Conservation (phyloP, 305 asterid genomes). For the Fraxinus nigra region DNA sequence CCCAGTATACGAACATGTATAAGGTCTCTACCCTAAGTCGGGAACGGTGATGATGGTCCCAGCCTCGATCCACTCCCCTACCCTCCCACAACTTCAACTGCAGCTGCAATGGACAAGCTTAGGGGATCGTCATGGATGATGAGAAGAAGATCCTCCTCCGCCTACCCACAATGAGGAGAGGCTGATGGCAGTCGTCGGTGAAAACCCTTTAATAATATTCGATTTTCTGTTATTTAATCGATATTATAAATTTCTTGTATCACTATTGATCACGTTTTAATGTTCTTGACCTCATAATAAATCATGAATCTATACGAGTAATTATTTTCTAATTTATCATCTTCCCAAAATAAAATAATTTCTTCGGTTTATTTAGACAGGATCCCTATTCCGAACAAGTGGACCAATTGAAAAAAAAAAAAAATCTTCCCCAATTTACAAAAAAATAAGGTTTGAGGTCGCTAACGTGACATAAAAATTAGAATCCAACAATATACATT, state of each 20-base stretch:
- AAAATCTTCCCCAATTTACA: too few species aligned
- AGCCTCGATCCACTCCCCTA: not conserved
- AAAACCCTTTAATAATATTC: not conserved
- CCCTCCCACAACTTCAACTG: not conserved
- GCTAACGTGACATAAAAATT: not conserved
- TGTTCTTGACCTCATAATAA: too few species aligned
- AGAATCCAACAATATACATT: not conserved
- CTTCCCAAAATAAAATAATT: too few species aligned
- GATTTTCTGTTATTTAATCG: too few species aligned
- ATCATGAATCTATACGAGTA: too few species aligned
- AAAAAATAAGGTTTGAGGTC: not conserved
- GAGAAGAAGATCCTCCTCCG: not conserved
- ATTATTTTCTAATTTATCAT: too few species aligned
- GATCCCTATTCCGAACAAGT: too few species aligned
- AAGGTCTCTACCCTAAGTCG: not conserved
- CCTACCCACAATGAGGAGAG: not conserved
- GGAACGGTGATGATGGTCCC: not conserved
- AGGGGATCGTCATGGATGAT: too few species aligned
- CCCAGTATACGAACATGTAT: not conserved
- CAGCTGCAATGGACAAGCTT: too few species aligned
- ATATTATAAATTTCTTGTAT: too few species aligned
- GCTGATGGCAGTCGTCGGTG: not conserved
- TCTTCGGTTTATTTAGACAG: too few species aligned
- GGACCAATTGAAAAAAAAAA: not conserved
- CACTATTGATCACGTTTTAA: too few species aligned